Evolutionary conservation across 257 asterid genomes (phyloP).

Genomic region (Solanum okadae): DNA sequence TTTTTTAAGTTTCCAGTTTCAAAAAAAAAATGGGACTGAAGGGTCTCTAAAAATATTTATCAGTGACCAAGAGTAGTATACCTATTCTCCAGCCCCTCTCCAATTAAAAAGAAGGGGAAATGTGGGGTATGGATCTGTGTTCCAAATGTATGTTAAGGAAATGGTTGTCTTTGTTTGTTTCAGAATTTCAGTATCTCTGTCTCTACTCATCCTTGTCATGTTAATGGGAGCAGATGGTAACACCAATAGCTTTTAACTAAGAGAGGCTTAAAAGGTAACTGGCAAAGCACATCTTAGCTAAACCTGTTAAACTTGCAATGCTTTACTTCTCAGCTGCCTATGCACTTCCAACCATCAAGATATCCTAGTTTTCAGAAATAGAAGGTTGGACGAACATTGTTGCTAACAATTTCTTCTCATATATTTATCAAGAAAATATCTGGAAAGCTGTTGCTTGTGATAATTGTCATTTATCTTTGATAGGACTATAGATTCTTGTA

Average conservation of each 20-base stretch:
- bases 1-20: background rate
- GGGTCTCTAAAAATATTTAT: background rate
- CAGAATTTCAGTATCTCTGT: background rate
- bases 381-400: background rate
- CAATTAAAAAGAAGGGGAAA: background rate
- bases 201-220: background rate
- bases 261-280: background rate
- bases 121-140: background rate
- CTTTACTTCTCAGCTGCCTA: background rate
- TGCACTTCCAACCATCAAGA: background rate
- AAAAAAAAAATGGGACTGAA: background rate
- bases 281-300: background rate
- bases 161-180: background rate
- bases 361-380: background rate
- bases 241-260: background rate
- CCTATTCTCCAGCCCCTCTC: background rate
- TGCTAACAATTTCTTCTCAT: background rate
- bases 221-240: background rate
- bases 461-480: background rate
- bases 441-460: background rate
- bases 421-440: background rate
- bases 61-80: background rate
- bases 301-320: background rate
- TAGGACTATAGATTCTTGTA: background rate
- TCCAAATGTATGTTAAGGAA: background rate